Percentiles rank a stretch among this genome's conserved stretches.
phyloP scores from a whole-genome alignment of 768 basidiomycete species.

The Panaeolus cyanescens region DNA sequence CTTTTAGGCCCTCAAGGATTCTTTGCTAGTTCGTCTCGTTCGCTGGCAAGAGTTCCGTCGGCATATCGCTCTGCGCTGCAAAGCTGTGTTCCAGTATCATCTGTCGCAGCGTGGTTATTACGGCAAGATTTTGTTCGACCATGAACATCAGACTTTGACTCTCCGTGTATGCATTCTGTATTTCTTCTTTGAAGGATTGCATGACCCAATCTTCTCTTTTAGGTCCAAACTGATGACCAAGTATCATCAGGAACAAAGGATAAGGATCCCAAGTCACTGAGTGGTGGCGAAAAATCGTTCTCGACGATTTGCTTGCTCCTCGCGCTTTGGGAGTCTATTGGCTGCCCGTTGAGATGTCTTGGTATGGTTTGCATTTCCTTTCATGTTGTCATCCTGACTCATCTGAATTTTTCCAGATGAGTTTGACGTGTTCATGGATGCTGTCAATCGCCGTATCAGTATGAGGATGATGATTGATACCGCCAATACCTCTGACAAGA shows the following conservation, averaged over 20 bases:
- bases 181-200: not conserved
- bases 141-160: conserved; percentile 55
- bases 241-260: conserved; percentile 63
- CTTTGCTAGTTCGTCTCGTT: conserved; percentile 62
- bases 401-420: conserved; percentile 59
- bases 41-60: conserved; percentile 89
- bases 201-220: conserved; percentile 1
- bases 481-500: conserved; percentile 82
- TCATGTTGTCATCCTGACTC: conserved; percentile 1
- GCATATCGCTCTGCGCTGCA: conserved; percentile 87
- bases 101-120: conserved; percentile 86
- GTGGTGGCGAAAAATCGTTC: conserved; percentile 96
- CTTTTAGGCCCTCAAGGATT: conserved; percentile 62
- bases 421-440: conserved; percentile 98
- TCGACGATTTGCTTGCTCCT: conserved; percentile 92
- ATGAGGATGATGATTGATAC: conserved; percentile 98
- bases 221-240: conserved; percentile 87
- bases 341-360: conserved; percentile 91
- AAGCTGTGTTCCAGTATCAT: conserved; percentile 79
- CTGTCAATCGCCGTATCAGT: conserved; percentile 86
- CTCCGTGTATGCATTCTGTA: conserved; percentile 52
- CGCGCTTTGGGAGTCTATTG: conserved; percentile 95
- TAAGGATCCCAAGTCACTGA: conserved; percentile 84
- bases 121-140: conserved; percentile 89
- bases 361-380: conserved; percentile 42